These are phyloP conservation scores for Hirsutella thompsonii DNA, from an alignment of 2,329 filamentous ascomycete genomes.

Conservation along the genomic window DNA sequence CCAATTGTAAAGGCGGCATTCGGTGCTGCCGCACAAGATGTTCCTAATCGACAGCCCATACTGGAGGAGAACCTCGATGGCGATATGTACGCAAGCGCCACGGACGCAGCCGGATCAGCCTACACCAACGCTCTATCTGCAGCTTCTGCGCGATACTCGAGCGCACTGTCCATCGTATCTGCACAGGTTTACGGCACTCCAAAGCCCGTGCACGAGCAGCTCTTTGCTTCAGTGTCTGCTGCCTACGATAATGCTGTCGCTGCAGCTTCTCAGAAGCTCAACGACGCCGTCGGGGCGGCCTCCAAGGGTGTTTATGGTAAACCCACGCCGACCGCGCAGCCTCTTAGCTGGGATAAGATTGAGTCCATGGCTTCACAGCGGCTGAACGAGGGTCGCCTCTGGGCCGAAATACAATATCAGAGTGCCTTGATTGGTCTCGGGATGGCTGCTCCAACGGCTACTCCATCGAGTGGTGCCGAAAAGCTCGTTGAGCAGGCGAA, in stretches of 20 bases:
- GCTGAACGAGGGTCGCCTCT: constrained; percentile 55
- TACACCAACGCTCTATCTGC: constrained; percentile 53
- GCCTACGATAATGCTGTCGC: constrained; percentile 55
- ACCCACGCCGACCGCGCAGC: constrained; percentile 27
- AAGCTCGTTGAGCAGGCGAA: constrained; percentile 50
- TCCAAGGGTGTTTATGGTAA: constrained; percentile 36
- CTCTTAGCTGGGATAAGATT: constrained; percentile 33
- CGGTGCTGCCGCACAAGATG: constrained; percentile 36
- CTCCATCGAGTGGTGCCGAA: constrained; percentile 33
- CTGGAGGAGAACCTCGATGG: constrained; percentile 28
- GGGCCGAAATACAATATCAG: constrained; percentile 59
- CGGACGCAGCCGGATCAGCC: constrained; percentile 35
- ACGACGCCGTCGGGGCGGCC: constrained; percentile 40
- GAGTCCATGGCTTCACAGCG: constrained; percentile 57
- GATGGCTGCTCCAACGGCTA: constrained; percentile 35
- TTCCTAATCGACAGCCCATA: constrained; percentile 33
- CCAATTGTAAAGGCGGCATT: constrained; percentile 31
- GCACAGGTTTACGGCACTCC: constrained; percentile 55
- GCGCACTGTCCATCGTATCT: constrained; percentile 55
- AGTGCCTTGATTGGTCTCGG: constrained; percentile 54
- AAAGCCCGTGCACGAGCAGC: constrained; percentile 55
- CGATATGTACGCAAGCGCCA: constrained; percentile 22
- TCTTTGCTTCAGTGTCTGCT: constrained; percentile 54
- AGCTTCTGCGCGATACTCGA: constrained; percentile 55
- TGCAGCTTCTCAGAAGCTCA: constrained; percentile 46